Conservation (phyloP, 2,329 filamentous ascomycete genomes). For the Leptographium radiaticola region DNA sequence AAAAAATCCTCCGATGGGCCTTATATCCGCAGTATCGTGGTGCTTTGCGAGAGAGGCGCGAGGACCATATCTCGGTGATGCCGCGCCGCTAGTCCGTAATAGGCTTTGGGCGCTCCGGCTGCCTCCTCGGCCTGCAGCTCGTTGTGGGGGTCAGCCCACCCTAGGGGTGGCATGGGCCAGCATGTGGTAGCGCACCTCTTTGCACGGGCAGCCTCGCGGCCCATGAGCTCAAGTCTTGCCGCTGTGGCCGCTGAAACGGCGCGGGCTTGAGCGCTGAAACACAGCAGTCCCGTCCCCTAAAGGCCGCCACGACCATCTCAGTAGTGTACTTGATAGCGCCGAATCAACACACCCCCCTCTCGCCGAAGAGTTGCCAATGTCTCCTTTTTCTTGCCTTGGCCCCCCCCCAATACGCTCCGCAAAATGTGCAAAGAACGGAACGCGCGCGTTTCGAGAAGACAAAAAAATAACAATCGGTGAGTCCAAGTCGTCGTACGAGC, state of each 20-base stretch:
- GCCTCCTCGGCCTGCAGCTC: neutral
- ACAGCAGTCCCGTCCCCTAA: neutral
- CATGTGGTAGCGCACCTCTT: neutral
- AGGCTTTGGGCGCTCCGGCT: neutral
- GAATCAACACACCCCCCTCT: conserved; percentile 4
- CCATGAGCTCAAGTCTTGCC: neutral
- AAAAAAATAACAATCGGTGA: too few species aligned
- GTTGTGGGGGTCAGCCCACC: neutral
- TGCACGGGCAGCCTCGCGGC: neutral
- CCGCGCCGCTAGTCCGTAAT: conserved; percentile 1
- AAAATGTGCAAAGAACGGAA: too few species aligned
- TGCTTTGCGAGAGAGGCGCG: neutral
- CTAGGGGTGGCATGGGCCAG: neutral
- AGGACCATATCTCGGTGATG: neutral
- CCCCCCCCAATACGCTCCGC: too few species aligned
- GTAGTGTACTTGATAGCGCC: neutral
- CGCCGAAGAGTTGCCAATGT: conserved; percentile 6
- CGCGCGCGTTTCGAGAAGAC: too few species aligned
- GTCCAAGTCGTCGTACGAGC: too few species aligned
- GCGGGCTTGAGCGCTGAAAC: neutral
- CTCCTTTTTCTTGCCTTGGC: conserved; percentile 1
- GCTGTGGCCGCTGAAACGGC: neutral
- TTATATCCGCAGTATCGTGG: neutral
- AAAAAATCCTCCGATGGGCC: neutral
- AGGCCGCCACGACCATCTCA: neutral